A percentile compares a stretch with the other conserved stretches of the same genome.
Conservation (phyloP, 73 alveolate species). For the Blepharisma stoltei region DNA sequence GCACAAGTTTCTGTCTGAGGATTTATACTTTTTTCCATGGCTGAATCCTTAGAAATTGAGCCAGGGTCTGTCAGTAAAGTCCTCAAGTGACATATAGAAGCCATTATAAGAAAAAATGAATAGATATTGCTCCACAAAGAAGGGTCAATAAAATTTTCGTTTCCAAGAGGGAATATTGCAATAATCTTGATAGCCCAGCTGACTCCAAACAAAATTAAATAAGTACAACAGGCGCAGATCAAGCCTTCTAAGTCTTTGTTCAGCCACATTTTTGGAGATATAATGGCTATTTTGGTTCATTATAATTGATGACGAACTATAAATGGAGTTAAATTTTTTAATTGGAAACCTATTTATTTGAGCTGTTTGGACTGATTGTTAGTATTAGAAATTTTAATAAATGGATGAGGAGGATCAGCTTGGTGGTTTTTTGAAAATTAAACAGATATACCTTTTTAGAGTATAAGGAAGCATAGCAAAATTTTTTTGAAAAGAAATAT, state of each 20-base stretch:
- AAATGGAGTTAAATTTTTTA: too few relatives aligned
- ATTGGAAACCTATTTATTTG: too few relatives aligned
- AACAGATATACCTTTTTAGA: too few relatives aligned
- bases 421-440: too few relatives aligned
- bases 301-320: too few relatives aligned
- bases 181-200: not conserved
- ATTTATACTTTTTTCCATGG: not conserved
- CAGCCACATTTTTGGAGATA: slow-evolving; percentile 17
- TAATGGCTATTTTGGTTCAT: too few relatives aligned
- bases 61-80: slow-evolving; percentile 53
- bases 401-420: too few relatives aligned
- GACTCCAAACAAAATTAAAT: not conserved
- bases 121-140: not conserved
- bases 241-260: not conserved
- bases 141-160: not conserved
- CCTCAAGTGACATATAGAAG: slow-evolving; percentile 31
- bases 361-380: too few relatives aligned
- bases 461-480: too few relatives aligned
- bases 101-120: not conserved
- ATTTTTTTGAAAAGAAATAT: too few relatives aligned
- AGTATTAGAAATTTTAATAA: too few relatives aligned
- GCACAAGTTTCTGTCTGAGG: slow-evolving; percentile 18
- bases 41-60: slow-evolving; percentile 27
- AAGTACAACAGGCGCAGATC: not conserved
- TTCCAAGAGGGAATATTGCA: not conserved